These are phyloP conservation scores for Salvia miltiorrhiza DNA, from an alignment of 257 asterid species.

Conservation along the genomic window DNA sequence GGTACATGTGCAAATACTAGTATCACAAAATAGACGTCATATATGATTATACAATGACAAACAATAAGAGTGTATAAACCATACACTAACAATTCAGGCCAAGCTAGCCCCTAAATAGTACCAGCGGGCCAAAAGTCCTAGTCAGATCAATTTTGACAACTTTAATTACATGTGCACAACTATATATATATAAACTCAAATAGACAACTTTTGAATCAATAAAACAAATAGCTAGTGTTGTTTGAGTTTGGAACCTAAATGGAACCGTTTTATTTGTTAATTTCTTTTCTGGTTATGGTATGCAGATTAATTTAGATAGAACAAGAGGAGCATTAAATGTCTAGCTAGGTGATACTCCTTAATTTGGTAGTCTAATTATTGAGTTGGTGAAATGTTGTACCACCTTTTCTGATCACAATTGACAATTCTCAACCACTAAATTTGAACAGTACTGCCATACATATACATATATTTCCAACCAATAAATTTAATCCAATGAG, in stretches of 20 bases:
- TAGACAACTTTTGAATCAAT: too few relatives aligned
- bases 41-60: too few relatives aligned
- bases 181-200: background rate
- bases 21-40: too few relatives aligned
- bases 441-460: background rate
- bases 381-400: slow-evolving; percentile 42
- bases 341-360: background rate
- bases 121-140: too few relatives aligned
- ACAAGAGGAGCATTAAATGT: slow-evolving; percentile 11
- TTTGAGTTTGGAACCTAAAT: background rate
- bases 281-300: background rate
- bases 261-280: background rate
- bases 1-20: too few relatives aligned
- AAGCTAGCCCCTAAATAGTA: too few relatives aligned
- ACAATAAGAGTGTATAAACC: too few relatives aligned
- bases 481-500: background rate
- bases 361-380: slow-evolving; percentile 29
- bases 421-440: slow-evolving; percentile 39
- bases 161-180: background rate
- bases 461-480: background rate
- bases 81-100: too few relatives aligned
- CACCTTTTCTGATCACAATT: too few relatives aligned
- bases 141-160: too few relatives aligned
- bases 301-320: background rate
- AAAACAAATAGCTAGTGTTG: background rate